Evolutionary conservation across 805 yeast species (phyloP).

Genomic region (Yarrowia yakushimensis): DNA sequence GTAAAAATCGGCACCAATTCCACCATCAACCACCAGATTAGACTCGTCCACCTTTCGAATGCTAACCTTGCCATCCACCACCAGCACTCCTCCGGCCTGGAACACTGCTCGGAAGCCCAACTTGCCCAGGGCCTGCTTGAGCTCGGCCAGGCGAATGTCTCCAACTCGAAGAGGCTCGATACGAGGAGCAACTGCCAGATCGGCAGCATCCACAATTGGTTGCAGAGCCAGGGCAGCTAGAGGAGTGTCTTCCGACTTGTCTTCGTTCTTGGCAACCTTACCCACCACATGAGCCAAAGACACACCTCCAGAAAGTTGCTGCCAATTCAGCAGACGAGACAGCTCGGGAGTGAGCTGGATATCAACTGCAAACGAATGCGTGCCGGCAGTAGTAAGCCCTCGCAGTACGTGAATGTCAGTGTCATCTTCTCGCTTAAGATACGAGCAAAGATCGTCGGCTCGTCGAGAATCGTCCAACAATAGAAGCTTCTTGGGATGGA

Average conservation of each 20-base stretch:
- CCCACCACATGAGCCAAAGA: slow-evolving; percentile 82
- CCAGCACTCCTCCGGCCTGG: slow-evolving; percentile 87
- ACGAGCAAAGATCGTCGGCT: slow-evolving; percentile 28
- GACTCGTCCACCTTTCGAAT: slow-evolving; percentile 79
- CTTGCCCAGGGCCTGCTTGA: slow-evolving; percentile 58
- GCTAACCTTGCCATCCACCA: slow-evolving; percentile 72
- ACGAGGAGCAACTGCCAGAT: slow-evolving; percentile 35
- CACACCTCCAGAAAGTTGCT: slow-evolving; percentile 72
- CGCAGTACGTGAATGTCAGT: slow-evolving; percentile 42
- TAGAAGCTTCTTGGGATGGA: slow-evolving; percentile 74
- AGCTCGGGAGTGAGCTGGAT: slow-evolving; percentile 65
- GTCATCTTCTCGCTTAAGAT: slow-evolving; percentile 19
- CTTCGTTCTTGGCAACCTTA: slow-evolving; percentile 41
- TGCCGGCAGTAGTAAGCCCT: slow-evolving; percentile 30
- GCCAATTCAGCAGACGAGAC: slow-evolving; percentile 71
- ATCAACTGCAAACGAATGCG: slow-evolving; percentile 46
- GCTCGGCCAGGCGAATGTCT: slow-evolving; percentile 76
- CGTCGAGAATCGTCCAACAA: slow-evolving; percentile 33
- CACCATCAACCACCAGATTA: slow-evolving; percentile 80
- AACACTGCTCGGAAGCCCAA: slow-evolving; percentile 76
- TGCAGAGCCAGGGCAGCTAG: background rate
- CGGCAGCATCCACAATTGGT: slow-evolving; percentile 28
- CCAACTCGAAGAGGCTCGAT: slow-evolving; percentile 68
- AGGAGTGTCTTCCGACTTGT: slow-evolving; percentile 26
- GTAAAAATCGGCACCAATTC: slow-evolving; percentile 69